A percentile compares a stretch with the other conserved stretches of the same genome.
phyloP scores from a whole-genome alignment of 257 asterid genomes.

The Solanum piurae region DNA sequence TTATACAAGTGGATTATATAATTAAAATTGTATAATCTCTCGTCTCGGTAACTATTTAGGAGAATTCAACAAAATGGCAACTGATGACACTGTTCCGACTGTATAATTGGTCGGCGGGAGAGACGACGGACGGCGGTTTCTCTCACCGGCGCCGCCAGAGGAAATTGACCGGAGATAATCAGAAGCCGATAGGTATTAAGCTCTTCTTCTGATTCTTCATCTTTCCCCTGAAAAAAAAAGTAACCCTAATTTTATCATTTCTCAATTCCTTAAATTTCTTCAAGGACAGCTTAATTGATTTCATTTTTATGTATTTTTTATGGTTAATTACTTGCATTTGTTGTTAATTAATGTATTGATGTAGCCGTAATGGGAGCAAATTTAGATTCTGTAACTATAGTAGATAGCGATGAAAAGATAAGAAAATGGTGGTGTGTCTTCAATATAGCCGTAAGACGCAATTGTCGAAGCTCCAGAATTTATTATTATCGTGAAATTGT shows the following conservation, averaged over 20 bases:
- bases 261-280: neutral
- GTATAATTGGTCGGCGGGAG: neutral
- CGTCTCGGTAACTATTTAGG: neutral
- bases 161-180: neutral
- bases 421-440: neutral
- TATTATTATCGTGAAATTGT: neutral
- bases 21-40: neutral
- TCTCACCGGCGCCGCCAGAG: neutral
- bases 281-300: neutral
- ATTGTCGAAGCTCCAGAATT: neutral
- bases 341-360: neutral
- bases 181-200: neutral
- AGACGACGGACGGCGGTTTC: neutral
- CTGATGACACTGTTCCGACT: neutral
- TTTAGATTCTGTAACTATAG: neutral
- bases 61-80: neutral
- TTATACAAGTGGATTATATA: neutral
- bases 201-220: neutral
- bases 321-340: neutral
- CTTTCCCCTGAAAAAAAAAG: neutral
- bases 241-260: neutral
- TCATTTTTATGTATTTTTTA: neutral
- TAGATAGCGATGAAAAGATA: neutral
- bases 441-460: neutral
- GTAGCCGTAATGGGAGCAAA: neutral